These are phyloP conservation scores for Pulveroboletus ravenelii DNA, from an alignment of 768 basidiomycete genomes.

Conservation along the genomic window DNA sequence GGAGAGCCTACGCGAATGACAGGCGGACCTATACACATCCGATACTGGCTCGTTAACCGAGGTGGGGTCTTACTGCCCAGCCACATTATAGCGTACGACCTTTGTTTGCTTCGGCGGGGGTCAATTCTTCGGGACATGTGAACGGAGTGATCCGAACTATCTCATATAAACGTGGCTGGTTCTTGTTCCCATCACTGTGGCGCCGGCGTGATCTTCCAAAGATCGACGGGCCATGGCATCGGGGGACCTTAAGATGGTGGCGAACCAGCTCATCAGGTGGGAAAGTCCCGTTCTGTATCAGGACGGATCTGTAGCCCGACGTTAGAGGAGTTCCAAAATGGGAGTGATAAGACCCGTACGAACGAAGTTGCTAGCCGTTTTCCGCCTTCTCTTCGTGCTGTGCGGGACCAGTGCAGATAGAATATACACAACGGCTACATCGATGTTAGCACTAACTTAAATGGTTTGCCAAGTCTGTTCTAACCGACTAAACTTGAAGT, in stretches of 20 bases:
- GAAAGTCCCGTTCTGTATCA: constrained; percentile 4
- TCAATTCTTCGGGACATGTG: neutral
- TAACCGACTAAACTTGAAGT: too few relatives aligned
- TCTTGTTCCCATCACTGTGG: constrained; percentile 3
- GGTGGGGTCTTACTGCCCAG: neutral
- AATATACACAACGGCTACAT: neutral
- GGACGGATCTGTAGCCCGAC: constrained; percentile 1
- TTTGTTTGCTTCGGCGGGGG: neutral
- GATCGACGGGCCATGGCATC: constrained; percentile 9
- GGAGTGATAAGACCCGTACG: constrained; percentile 7
- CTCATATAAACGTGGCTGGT: neutral
- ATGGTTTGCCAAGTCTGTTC: too few relatives aligned
- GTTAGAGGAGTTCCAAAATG: constrained; percentile 1
- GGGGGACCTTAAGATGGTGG: neutral
- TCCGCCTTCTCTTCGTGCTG: neutral
- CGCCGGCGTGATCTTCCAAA: neutral
- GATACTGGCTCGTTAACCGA: neutral
- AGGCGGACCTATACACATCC: neutral
- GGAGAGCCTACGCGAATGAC: neutral
- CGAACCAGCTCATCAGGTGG: neutral
- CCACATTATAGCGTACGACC: neutral
- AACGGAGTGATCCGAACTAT: neutral
- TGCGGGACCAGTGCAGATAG: neutral
- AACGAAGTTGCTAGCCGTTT: constrained; percentile 1
- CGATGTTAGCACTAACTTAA: too few relatives aligned